These are phyloP conservation scores for Marasmius oreades DNA, from an alignment of 1,284 basidiomycete species.

Conservation along the genomic window DNA sequence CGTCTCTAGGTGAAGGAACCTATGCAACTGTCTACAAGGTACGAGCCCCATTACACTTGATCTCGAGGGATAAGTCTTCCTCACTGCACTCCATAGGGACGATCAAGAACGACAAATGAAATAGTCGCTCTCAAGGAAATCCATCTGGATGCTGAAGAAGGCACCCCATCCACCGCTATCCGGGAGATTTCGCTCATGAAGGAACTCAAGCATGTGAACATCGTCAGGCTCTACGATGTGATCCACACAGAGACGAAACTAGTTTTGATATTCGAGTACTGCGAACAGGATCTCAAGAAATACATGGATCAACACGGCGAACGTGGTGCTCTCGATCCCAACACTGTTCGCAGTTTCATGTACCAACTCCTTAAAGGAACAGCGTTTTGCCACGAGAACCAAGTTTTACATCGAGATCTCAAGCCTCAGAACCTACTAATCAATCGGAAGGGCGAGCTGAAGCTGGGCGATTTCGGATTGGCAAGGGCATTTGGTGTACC, in stretches of 20 bases:
- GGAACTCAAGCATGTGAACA: slow-evolving; percentile 93
- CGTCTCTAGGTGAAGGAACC: slow-evolving; percentile 67
- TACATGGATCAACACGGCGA: slow-evolving; percentile 99
- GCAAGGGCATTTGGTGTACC: slow-evolving; percentile 95
- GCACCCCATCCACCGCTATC: slow-evolving; percentile 92
- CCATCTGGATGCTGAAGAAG: slow-evolving; percentile 93
- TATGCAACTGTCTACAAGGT: slow-evolving; percentile 94
- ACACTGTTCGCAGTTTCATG: slow-evolving; percentile 96
- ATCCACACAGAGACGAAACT: slow-evolving; percentile 98
- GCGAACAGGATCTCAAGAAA: slow-evolving; percentile 98
- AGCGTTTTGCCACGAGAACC: slow-evolving; percentile 98
- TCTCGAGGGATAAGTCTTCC: slow-evolving; percentile 8
- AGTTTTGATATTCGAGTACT: slow-evolving; percentile 98
- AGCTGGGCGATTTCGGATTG: slow-evolving; percentile 94
- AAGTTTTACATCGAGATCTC: slow-evolving; percentile 95
- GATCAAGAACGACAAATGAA: slow-evolving; percentile 84
- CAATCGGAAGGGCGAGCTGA: slow-evolving; percentile 95
- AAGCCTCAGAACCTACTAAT: slow-evolving; percentile 98
- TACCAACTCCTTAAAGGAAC: slow-evolving; percentile 97
- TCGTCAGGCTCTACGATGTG: slow-evolving; percentile 95
- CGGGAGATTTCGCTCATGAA: slow-evolving; percentile 97
- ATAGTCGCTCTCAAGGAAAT: slow-evolving; percentile 93
- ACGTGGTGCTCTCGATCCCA: slow-evolving; percentile 89
- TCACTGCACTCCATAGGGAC: slow-evolving; percentile 49
- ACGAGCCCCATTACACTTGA: slow-evolving; percentile 11